Percentiles rank a stretch among this genome's conserved stretches.
phyloP scores from a whole-genome alignment of 2,329 filamentous ascomycete genomes.

The Xylariaceae sp. region DNA sequence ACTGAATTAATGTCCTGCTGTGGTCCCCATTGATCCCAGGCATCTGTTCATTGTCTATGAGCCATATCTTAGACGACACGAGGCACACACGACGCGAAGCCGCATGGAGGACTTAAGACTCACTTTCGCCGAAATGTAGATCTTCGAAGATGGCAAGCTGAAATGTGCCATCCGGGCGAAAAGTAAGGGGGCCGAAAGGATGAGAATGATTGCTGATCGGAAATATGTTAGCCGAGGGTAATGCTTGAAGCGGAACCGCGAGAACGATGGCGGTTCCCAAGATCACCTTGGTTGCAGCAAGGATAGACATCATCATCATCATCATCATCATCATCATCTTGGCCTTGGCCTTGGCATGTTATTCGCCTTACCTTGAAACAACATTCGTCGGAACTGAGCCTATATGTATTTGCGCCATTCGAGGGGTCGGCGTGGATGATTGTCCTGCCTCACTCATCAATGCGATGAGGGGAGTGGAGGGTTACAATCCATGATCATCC shows the following conservation, averaged over 20 bases:
- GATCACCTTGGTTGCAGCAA: conserved; percentile 1
- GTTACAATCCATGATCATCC: no score
- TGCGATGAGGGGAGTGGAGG: neutral
- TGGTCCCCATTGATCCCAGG: conserved; percentile 41
- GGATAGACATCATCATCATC: conserved; percentile 1
- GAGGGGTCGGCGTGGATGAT: neutral
- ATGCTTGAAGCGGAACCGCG: conserved; percentile 10
- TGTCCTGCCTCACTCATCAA: neutral
- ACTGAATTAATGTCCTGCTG: conserved; percentile 53
- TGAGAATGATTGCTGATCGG: conserved; percentile 12
- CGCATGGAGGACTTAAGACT: conserved; percentile 14
- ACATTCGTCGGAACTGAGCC: conserved; percentile 11
- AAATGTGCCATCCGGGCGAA: conserved; percentile 42
- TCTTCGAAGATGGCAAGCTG: conserved; percentile 60
- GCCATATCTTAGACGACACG: neutral
- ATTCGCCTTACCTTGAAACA: conserved; percentile 18
- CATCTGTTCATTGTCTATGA: conserved; percentile 31
- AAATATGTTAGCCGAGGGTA: conserved; percentile 20
- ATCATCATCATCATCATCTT: neutral
- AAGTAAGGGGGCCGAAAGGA: conserved; percentile 29
- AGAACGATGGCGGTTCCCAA: conserved; percentile 10
- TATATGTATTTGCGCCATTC: conserved; percentile 29
- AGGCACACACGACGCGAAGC: neutral
- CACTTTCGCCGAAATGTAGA: conserved; percentile 65
- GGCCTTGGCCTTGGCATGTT: conserved; percentile 2